phyloP scores from a whole-genome alignment of 1,139 yeast genomes.

The Geotrichum aggregatum region DNA sequence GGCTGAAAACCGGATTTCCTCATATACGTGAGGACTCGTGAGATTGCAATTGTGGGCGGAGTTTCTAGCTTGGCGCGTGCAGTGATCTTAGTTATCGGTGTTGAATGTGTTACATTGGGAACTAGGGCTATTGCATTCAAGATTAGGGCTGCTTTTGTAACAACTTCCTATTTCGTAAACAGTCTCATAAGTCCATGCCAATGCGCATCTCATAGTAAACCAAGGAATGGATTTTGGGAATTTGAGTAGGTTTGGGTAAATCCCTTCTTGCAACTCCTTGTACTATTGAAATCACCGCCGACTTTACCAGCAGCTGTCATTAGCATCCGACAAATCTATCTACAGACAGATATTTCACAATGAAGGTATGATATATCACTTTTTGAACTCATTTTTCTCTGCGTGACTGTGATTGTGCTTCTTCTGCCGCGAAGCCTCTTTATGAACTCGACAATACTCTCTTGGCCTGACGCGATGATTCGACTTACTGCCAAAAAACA shows the following conservation, averaged over 20 bases:
- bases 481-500: too few relatives aligned
- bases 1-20: too few relatives aligned
- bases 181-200: not conserved
- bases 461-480: too few relatives aligned
- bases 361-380: constrained; percentile 16
- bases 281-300: constrained; percentile 17
- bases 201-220: not conserved
- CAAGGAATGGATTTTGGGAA: not conserved
- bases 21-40: too few relatives aligned
- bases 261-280: constrained; percentile 9
- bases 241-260: not conserved
- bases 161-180: not conserved
- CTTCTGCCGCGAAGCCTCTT: not conserved
- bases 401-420: not conserved
- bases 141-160: not conserved
- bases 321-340: constrained; percentile 19
- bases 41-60: too few relatives aligned
- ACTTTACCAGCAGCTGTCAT: constrained; percentile 19
- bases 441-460: not conserved
- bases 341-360: constrained; percentile 17
- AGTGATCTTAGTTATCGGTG: not conserved
- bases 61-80: too few relatives aligned
- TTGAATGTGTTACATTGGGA: too few relatives aligned
- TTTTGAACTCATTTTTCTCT: not conserved
- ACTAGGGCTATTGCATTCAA: too few relatives aligned